Evolutionary conservation across 352 stramenopile species (phyloP).

Genomic region (Pythium vanterpoolii): DNA sequence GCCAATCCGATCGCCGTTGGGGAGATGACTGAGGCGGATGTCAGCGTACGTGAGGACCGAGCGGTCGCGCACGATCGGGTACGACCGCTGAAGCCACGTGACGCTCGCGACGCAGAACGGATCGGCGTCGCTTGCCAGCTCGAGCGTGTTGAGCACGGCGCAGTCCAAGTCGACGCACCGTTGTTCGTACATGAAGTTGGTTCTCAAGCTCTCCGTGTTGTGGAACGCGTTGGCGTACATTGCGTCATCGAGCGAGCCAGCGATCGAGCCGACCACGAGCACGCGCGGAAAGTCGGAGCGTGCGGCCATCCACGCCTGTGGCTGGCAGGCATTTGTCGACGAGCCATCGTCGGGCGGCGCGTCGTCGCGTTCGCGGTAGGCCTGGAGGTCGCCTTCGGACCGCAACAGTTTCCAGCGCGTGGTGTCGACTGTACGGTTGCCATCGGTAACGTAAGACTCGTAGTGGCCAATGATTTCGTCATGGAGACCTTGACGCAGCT

Average conservation of each 20-base stretch:
- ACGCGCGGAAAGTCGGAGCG: constrained; percentile 8
- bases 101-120: constrained; percentile 51
- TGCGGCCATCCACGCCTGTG: constrained; percentile 7
- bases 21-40: constrained; percentile 10
- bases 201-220: constrained; percentile 28
- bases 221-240: constrained; percentile 43
- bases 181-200: constrained; percentile 36
- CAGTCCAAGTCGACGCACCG: constrained; percentile 35
- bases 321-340: not conserved
- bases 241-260: constrained; percentile 48
- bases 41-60: constrained; percentile 18
- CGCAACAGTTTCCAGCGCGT: constrained; percentile 42
- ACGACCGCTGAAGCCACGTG: constrained; percentile 34
- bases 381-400: constrained; percentile 31
- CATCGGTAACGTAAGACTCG: constrained; percentile 9
- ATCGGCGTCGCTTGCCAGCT: constrained; percentile 27
- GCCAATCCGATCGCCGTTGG: constrained; percentile 39
- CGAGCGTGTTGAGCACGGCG: constrained; percentile 38
- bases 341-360: not conserved
- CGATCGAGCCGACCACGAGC: constrained; percentile 36
- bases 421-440: constrained; percentile 24
- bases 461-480: constrained; percentile 32
- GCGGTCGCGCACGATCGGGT: constrained; percentile 17
- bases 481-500: not conserved
- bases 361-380: constrained; percentile 30